phyloP scores from a whole-genome alignment of 805 yeast genomes.

The Wickerhamomyces rabaulensis region DNA sequence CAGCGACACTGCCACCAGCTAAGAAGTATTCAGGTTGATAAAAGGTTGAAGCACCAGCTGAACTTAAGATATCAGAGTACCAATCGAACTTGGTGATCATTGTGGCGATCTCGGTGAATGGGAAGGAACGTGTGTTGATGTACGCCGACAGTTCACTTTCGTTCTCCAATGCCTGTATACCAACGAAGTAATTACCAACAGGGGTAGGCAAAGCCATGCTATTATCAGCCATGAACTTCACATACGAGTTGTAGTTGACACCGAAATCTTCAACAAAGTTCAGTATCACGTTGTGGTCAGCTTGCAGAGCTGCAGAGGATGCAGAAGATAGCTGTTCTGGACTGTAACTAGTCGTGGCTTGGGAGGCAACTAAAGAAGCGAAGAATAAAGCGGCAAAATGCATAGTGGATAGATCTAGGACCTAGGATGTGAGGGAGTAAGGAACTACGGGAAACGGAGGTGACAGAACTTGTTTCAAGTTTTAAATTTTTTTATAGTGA shows the following conservation, averaged over 20 bases:
- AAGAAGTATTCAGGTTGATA: constrained; percentile 20
- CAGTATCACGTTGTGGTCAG: constrained; percentile 17
- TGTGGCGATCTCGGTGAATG: constrained; percentile 31
- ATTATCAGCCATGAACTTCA: constrained; percentile 20
- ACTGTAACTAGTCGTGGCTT: constrained; percentile 10
- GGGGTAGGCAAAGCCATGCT: constrained; percentile 28
- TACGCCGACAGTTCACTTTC: constrained; percentile 23
- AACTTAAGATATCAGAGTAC: constrained; percentile 13
- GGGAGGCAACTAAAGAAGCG: neutral
- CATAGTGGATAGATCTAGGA: neutral
- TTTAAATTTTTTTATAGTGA: constrained; percentile 1
- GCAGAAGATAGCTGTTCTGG: constrained; percentile 14
- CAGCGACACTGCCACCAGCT: constrained; percentile 2
- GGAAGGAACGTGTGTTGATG: constrained; percentile 26
- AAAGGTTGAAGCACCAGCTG: constrained; percentile 17
- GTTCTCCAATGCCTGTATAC: constrained; percentile 22
- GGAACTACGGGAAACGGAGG: neutral
- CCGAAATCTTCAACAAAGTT: constrained; percentile 19
- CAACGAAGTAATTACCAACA: constrained; percentile 29
- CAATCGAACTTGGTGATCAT: constrained; percentile 26
- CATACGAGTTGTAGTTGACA: constrained; percentile 10
- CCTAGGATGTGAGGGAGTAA: constrained; percentile 1
- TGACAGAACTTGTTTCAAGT: neutral
- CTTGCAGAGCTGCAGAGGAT: constrained; percentile 14
- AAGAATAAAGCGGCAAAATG: neutral